phyloP scores from a whole-genome alignment of 2,329 filamentous ascomycete genomes.

The Ceratocystis diversiconidia region DNA sequence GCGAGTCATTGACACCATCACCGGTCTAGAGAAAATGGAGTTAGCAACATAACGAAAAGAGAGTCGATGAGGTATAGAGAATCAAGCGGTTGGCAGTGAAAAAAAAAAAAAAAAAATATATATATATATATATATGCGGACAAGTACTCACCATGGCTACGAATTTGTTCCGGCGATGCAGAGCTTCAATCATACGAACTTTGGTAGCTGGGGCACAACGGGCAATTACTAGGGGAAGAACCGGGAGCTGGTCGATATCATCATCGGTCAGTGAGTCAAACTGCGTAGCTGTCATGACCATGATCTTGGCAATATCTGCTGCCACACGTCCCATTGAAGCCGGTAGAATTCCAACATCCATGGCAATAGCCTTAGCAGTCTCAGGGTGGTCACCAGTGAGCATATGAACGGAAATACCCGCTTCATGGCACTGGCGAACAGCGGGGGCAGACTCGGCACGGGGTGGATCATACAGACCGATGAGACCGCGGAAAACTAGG shows the following conservation, averaged over 20 bases:
- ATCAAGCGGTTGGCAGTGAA: not conserved
- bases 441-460: slow-evolving; percentile 50
- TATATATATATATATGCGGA: not conserved
- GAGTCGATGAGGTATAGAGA: not conserved
- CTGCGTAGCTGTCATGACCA: slow-evolving; percentile 49
- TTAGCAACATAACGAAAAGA: not conserved
- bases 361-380: slow-evolving; percentile 47
- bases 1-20: slow-evolving; percentile 61
- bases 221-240: slow-evolving; percentile 53
- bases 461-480: slow-evolving; percentile 59
- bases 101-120: no score
- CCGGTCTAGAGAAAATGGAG: slow-evolving; percentile 35
- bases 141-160: slow-evolving; percentile 44
- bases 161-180: slow-evolving; percentile 50
- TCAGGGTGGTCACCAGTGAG: slow-evolving; percentile 52
- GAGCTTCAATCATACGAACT: slow-evolving; percentile 59
- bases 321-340: slow-evolving; percentile 35
- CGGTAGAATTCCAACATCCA: slow-evolving; percentile 46
- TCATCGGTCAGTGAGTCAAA: slow-evolving; percentile 51
- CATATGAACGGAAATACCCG: slow-evolving; percentile 54
- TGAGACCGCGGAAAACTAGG: slow-evolving; percentile 50
- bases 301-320: slow-evolving; percentile 38
- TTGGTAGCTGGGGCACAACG: slow-evolving; percentile 57
- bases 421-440: slow-evolving; percentile 43
- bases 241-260: slow-evolving; percentile 48